phyloP scores from a whole-genome alignment of 768 basidiomycete genomes.

The Hericium alpestre region DNA sequence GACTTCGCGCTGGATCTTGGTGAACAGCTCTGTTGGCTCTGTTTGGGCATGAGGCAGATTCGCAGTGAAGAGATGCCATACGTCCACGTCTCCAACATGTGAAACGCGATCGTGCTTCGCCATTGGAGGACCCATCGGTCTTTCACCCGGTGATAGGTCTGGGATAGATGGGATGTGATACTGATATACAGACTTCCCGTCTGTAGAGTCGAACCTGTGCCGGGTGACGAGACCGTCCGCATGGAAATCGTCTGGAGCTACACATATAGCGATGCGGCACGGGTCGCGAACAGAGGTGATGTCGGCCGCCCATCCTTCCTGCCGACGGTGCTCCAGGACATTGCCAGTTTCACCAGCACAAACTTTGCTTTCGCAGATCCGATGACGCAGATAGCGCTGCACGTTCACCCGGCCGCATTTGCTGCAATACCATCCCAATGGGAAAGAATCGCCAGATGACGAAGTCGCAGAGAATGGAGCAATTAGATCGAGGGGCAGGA shows the following conservation, averaged over 20 bases:
- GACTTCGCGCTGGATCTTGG: conserved; percentile 9
- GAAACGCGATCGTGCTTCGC: background rate
- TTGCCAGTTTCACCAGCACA: background rate
- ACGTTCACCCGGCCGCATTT: conserved; percentile 10
- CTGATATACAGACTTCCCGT: background rate
- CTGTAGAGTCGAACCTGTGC: background rate
- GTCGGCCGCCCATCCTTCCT: conserved; percentile 9
- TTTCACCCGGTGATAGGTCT: background rate
- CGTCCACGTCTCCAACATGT: background rate
- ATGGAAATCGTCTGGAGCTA: background rate
- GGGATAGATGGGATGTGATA: background rate
- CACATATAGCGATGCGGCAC: background rate
- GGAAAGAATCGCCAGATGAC: conserved; percentile 5
- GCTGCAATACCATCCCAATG: conserved; percentile 7
- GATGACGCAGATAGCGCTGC: conserved; percentile 11
- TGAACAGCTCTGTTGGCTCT: conserved; percentile 6
- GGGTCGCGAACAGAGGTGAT: conserved; percentile 3
- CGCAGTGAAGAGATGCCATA: conserved; percentile 11
- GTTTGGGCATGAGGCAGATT: conserved; percentile 3
- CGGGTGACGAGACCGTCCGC: background rate
- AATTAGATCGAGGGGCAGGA: conserved; percentile 10
- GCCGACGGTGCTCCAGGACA: background rate
- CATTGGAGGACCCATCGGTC: background rate
- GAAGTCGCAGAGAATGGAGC: conserved; percentile 10
- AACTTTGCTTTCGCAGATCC: background rate